Percentiles rank a stretch among this genome's conserved stretches.
Evolutionary conservation across 2,329 filamentous ascomycete species (phyloP).

Genomic region (Zymoseptoria crescenta): DNA sequence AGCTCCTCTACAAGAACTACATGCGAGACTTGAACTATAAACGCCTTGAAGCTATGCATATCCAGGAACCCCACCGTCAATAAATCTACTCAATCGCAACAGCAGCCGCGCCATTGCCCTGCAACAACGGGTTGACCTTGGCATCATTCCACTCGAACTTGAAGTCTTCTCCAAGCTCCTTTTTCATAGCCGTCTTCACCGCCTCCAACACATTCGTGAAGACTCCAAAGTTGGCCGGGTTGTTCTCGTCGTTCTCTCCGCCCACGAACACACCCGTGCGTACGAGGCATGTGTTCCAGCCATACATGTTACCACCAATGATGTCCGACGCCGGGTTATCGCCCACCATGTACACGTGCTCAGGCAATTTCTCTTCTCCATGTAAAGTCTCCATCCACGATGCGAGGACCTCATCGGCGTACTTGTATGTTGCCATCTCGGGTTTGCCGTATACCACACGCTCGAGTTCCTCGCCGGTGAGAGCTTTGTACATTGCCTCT

Average conservation of each 20-base stretch:
- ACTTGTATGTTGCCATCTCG: constrained; percentile 68
- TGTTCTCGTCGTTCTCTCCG: constrained; percentile 66
- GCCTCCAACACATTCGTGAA: constrained; percentile 67
- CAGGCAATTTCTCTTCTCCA: constrained; percentile 59
- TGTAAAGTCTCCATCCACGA: constrained; percentile 71
- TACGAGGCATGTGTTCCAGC: constrained; percentile 73
- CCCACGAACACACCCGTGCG: constrained; percentile 73
- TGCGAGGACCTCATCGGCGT: constrained; percentile 64
- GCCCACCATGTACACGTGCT: constrained; percentile 69
- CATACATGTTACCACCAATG: constrained; percentile 70
- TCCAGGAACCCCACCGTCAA: no score
- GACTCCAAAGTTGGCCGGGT: constrained; percentile 69
- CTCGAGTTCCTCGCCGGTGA: constrained; percentile 63
- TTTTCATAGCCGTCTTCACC: constrained; percentile 57
- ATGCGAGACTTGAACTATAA: no score
- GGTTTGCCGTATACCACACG: constrained; percentile 72
- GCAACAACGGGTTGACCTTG: constrained; percentile 58
- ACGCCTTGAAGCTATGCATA: no score
- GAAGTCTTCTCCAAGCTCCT: constrained; percentile 67
- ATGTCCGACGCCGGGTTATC: constrained; percentile 70
- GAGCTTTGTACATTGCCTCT: constrained; percentile 64
- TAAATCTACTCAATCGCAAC: constrained; percentile 21
- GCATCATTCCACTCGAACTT: constrained; percentile 62
- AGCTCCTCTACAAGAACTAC: no score
- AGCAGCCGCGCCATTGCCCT: constrained; percentile 14